These are phyloP conservation scores for Adansonia grandidieri DNA, from an alignment of 441 rosid species.

Conservation along the genomic window DNA sequence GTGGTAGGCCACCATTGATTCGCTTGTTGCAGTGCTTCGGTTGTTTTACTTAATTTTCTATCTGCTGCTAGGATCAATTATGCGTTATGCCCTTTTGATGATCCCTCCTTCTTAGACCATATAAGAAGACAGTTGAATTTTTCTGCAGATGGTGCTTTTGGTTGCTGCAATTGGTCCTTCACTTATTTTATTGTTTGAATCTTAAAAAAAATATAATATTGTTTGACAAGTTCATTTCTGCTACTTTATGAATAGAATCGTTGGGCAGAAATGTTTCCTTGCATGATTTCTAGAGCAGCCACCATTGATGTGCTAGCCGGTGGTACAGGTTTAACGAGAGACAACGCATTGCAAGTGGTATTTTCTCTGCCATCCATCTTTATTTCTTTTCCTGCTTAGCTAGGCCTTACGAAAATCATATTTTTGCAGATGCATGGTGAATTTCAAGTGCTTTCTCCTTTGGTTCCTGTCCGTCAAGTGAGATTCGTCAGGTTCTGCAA, in stretches of 20 bases:
- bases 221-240: constrained; percentile 6
- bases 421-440: constrained; percentile 59
- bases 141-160: background rate
- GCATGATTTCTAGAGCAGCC: constrained; percentile 69
- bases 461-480: constrained; percentile 54
- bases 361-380: constrained; percentile 33
- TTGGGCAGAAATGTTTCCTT: constrained; percentile 91
- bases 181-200: background rate
- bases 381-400: constrained; percentile 18
- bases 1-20: constrained; percentile 43
- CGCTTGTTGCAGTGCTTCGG: background rate
- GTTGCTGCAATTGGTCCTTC: background rate
- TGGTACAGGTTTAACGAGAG: constrained; percentile 73
- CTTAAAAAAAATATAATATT: background rate
- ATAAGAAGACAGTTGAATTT: too few relatives aligned
- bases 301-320: constrained; percentile 68
- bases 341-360: constrained; percentile 83
- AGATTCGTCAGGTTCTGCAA: constrained; percentile 64
- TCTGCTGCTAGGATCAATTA: background rate
- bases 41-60: background rate
- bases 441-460: constrained; percentile 62
- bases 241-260: constrained; percentile 49
- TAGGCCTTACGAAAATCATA: background rate
- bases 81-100: background rate
- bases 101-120: background rate